A percentile compares a stretch with the other conserved stretches of the same genome.
Evolutionary conservation across 2,329 filamentous ascomycete species (phyloP).

Genomic region (Paracamarosporium sp.): DNA sequence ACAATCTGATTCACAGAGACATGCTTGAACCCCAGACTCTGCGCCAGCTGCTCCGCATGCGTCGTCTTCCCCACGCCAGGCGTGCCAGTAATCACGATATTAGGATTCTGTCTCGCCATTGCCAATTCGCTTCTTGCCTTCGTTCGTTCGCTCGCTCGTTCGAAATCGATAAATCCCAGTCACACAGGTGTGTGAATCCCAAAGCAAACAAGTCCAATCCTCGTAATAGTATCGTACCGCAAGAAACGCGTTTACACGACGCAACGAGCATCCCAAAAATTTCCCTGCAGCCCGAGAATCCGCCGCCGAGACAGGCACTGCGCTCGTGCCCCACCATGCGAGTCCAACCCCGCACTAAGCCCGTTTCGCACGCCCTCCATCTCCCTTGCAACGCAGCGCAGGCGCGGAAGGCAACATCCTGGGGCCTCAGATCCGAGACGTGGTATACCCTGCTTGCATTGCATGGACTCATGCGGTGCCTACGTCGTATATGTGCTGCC

Average conservation of each 20-base stretch:
- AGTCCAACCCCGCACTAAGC: slow-evolving; percentile 8
- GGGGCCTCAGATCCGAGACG: too few relatives aligned
- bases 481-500: too few relatives aligned
- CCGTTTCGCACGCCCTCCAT: neutral
- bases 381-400: too few relatives aligned
- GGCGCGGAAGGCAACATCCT: too few relatives aligned
- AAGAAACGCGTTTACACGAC: too few relatives aligned
- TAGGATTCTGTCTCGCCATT: slow-evolving; percentile 66
- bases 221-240: too few relatives aligned
- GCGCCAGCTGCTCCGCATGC: slow-evolving; percentile 81
- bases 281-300: neutral
- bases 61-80: slow-evolving; percentile 96
- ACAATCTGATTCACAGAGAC: slow-evolving; percentile 89
- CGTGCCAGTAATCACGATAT: slow-evolving; percentile 94
- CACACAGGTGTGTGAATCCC: too few relatives aligned
- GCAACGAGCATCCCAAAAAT: neutral
- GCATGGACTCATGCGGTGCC: too few relatives aligned
- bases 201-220: too few relatives aligned
- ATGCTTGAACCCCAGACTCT: slow-evolving; percentile 78
- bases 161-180: too few relatives aligned
- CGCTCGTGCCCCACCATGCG: too few relatives aligned
- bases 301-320: neutral
- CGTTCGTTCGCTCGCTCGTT: neutral
- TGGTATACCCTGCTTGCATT: neutral
- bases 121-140: neutral